Base-by-base conservation (phyloP, 78 protist species). In the Salpingoeca rosetta region DNA sequence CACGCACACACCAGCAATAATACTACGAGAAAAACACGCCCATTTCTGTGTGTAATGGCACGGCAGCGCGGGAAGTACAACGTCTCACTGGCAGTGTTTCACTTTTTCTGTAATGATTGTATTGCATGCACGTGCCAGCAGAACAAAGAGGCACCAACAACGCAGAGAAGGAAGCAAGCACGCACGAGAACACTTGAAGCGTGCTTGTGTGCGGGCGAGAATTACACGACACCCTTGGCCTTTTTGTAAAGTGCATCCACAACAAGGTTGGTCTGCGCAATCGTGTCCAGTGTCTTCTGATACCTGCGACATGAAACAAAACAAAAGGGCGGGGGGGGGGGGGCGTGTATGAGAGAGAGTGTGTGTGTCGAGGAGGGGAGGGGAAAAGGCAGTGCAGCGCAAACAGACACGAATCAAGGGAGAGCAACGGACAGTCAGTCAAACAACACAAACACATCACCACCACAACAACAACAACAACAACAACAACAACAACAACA, bases 171-270 rank as follows among this genome's bases (percentile, higher is more conserved):
- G 45, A 17, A 2, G 26, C 3, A 26, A 42, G 81, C 81, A 25
- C 3, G 28, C 81, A 37, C 42, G 22, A 37, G 3, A 37, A 11
- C 44, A 37, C 22, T 42, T 26, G 93, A 36, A 89, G 93, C 42
- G 96, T 82, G 72, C 96, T 94, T 92, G 31, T 2, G 26, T 27
- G 38, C 2, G 42, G 43, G 3, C 80, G 42, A 38, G 3, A 22
- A 2, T 37, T 84, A 89, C n/a, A 81, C 28, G 56, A 91, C 57
- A 1, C 93, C 90, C 78, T 76, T 84, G 77, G 96, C 91, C 83
- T 86, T 92, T 76, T 92, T 92, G 83, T 90, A 93, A 39, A 96
- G 89, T 35, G 90, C 84, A 43, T 92, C 97, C 35, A 96, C 94
- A 36, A 96, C 96, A 42, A 85, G 36, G 85, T 89, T 57, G 73